phyloP scores from a whole-genome alignment of 108 stramenopile genomes.

The Skeletonema potamos region DNA sequence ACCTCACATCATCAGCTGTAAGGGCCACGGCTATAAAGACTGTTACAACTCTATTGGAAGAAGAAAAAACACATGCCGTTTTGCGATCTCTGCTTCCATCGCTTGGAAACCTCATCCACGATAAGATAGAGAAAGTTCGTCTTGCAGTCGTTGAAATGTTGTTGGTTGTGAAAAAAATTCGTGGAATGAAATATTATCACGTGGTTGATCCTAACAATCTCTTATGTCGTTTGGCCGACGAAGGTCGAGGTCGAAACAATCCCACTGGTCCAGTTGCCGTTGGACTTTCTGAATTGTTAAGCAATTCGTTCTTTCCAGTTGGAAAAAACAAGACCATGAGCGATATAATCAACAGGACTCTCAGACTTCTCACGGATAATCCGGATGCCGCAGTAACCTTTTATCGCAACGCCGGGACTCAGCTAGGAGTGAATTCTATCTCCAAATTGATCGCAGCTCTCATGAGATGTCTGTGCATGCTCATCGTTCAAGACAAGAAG shows the following conservation, averaged over 20 bases:
- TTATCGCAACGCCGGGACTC: constrained; percentile 72
- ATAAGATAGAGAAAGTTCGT: constrained; percentile 87
- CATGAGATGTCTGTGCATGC: constrained; percentile 63
- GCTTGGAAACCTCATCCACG: constrained; percentile 87
- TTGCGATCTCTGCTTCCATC: constrained; percentile 86
- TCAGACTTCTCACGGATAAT: constrained; percentile 71
- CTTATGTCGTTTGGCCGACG: constrained; percentile 75
- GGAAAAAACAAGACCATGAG: constrained; percentile 59
- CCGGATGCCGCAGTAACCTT: constrained; percentile 83
- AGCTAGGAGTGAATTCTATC: constrained; percentile 66
- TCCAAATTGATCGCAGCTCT: constrained; percentile 86
- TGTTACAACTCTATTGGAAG: constrained; percentile 66
- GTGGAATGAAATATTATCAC: constrained; percentile 91
- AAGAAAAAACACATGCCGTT: constrained; percentile 79
- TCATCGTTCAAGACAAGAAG: constrained; percentile 45
- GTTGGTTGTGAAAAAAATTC: constrained; percentile 70
- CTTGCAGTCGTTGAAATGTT: constrained; percentile 84
- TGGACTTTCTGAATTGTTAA: constrained; percentile 72
- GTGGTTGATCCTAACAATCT: constrained; percentile 90
- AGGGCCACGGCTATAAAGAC: constrained; percentile 80
- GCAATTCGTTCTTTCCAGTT: constrained; percentile 91
- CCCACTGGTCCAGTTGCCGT: constrained; percentile 62
- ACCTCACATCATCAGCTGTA: constrained; percentile 82
- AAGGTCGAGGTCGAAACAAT: constrained; percentile 45
- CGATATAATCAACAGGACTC: constrained; percentile 78